A percentile compares a stretch with the other conserved stretches of the same genome.
phyloP scores from a whole-genome alignment of 345 rosid species.

The Camelina hispida region DNA sequence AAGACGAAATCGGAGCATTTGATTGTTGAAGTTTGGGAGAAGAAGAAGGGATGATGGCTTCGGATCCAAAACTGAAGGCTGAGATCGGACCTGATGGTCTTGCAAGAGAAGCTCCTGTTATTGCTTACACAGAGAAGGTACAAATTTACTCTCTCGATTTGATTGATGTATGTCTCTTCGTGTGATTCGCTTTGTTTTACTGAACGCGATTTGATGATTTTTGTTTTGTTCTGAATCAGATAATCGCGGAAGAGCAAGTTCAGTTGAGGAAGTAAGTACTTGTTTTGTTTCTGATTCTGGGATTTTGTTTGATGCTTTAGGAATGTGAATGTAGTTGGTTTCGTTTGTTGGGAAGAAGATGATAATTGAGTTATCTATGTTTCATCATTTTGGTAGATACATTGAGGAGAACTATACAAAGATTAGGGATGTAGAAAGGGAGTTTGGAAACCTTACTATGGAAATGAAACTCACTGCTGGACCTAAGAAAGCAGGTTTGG shows the following conservation, averaged over 20 bases:
- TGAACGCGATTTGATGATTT: constrained; percentile 24
- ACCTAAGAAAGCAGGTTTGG: constrained; percentile 88
- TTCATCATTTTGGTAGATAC: constrained; percentile 52
- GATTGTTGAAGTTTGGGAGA: constrained; percentile 27
- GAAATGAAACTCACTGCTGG: constrained; percentile 99
- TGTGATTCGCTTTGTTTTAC: constrained; percentile 3
- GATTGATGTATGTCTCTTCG: background rate
- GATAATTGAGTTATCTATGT: constrained; percentile 8
- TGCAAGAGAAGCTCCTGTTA: constrained; percentile 79
- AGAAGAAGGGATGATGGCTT: constrained; percentile 50
- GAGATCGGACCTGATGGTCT: constrained; percentile 95
- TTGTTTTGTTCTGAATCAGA: constrained; percentile 47
- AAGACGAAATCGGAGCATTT: constrained; percentile 16
- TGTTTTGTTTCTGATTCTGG: background rate
- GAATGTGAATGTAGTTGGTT: too few species aligned
- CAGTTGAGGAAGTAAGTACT: constrained; percentile 72
- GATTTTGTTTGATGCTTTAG: background rate
- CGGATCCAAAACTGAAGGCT: constrained; percentile 63
- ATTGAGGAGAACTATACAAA: constrained; percentile 86
- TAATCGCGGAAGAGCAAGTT: constrained; percentile 84
- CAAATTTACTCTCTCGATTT: constrained; percentile 10
- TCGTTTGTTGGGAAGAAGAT: background rate
- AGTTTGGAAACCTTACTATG: constrained; percentile 71
- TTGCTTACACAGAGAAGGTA: constrained; percentile 94
- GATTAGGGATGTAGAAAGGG: constrained; percentile 86